These are phyloP conservation scores for Gynostemma pentaphyllum DNA, from an alignment of 306 rosid species.

Conservation along the genomic window DNA sequence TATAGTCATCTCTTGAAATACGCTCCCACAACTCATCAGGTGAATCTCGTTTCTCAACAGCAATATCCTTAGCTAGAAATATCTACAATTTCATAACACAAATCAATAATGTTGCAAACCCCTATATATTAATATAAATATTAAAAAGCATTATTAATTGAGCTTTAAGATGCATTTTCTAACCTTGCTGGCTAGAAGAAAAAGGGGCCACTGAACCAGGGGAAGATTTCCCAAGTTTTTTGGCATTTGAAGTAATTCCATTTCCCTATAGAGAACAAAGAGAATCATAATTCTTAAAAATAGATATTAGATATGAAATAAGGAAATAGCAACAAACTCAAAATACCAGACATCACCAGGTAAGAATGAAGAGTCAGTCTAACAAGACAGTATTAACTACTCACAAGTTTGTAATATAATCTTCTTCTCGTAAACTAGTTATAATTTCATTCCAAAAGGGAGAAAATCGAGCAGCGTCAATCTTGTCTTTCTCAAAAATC, in stretches of 20 bases:
- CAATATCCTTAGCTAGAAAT: constrained; percentile 85
- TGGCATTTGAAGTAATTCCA: constrained; percentile 84
- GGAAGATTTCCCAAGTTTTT: constrained; percentile 57
- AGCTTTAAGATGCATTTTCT: neutral
- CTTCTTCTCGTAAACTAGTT: constrained; percentile 82
- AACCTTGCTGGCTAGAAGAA: constrained; percentile 98
- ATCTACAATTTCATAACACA: constrained; percentile 30
- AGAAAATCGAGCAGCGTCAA: constrained; percentile 74
- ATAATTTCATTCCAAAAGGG: constrained; percentile 95
- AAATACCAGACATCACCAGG: constrained; percentile 1
- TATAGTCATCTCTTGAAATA: constrained; percentile 75
- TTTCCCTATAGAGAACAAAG: constrained; percentile 36
- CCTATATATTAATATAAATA: too few species aligned
- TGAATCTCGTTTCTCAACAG: constrained; percentile 55
- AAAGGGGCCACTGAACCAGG: constrained; percentile 98
- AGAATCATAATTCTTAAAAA: neutral
- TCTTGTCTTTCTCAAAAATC: constrained; percentile 49
- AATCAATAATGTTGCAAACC: neutral
- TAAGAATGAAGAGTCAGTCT: neutral
- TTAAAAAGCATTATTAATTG: neutral
- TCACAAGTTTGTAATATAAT: constrained; percentile 78
- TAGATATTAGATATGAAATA: neutral
- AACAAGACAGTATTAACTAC: constrained; percentile 15
- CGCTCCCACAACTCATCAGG: constrained; percentile 79
- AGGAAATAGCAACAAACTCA: neutral